Evolutionary conservation across 1,284 basidiomycete genomes (phyloP), one percentile per base, ranked within the genome.

Genomic region (Cutaneotrichosporon arboriforme): DNA sequence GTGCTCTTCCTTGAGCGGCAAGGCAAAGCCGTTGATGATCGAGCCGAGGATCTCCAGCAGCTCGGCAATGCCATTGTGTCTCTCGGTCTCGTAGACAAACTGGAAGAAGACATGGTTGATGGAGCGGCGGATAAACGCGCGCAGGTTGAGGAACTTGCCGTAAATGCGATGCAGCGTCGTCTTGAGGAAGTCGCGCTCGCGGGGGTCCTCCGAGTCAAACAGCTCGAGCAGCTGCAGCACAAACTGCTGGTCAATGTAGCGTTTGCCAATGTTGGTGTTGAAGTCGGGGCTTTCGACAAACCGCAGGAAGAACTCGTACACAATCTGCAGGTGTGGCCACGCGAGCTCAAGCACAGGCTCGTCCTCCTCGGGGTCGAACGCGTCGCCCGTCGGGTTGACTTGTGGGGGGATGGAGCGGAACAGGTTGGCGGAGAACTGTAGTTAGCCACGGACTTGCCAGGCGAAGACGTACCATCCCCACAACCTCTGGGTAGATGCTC

Each of bases 71-170:
- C 96, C 96, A 72, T 99, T 99, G 80, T 98, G 94, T 45, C 96
- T 84, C 73, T 98, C 96, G 1, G 93, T 94, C 75, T 98, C 94
- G 77, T 98, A 98, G 64, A 98, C 83, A 78, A 98, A 98, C 72
- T 94, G 87, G 82, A 96, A 98, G 76, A 99, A 99, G 69, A 98
- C 94, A 67, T 98, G 96, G 81, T 97, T 97, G 84, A 99, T 97
- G 54, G 94, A 97, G 52, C 96, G 85, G 55, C 96, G 88, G 69
- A 99, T 98, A 77, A 97, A 98, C 37, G 96, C 94, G 55, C 96
- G 90, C 44, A 98, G 83, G 73, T 96, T 97, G 67, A 98, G 84
- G 81, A 99, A 98, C 81, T 98, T 98, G 72, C 96, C 96, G 71
- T 99, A 99, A 76, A 99, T 98, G 61, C 96, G 86, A 74, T 99